These are phyloP conservation scores for Nicotiana obtusifolia DNA, from an alignment of 257 asterid species.

Conservation along the genomic window DNA sequence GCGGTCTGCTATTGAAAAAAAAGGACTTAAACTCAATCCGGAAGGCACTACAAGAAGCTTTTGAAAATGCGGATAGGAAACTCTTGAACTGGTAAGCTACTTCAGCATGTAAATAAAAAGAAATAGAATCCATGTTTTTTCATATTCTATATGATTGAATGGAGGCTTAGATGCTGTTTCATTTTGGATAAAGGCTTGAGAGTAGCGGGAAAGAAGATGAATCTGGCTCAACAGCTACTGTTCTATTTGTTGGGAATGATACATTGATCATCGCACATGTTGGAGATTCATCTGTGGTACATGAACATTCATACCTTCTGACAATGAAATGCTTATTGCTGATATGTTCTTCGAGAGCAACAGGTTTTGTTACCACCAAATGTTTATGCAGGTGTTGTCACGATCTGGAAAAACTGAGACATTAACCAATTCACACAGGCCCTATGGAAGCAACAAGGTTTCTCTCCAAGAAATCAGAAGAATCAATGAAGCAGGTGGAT, in stretches of 20 bases:
- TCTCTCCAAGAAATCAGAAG: conserved; percentile 77
- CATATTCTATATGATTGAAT: conserved; percentile 35
- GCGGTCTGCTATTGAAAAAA: conserved; percentile 47
- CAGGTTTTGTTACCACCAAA: not conserved
- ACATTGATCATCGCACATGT: conserved; percentile 62
- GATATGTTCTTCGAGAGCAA: not conserved
- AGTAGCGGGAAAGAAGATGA: conserved; percentile 52
- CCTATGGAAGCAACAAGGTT: conserved; percentile 65
- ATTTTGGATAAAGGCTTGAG: conserved; percentile 87
- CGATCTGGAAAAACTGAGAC: conserved; percentile 64
- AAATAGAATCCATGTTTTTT: conserved; percentile 20
- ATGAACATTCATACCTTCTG: not conserved
- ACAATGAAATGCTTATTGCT: not conserved
- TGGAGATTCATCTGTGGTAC: conserved; percentile 92
- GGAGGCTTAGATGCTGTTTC: conserved; percentile 59
- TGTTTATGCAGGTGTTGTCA: conserved; percentile 53
- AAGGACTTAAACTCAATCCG: conserved; percentile 50
- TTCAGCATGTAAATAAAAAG: not conserved
- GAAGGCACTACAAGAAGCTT: conserved; percentile 69
- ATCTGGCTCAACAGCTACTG: conserved; percentile 96
- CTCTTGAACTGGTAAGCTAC: conserved; percentile 59
- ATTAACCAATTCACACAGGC: conserved; percentile 81
- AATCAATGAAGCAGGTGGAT: conserved; percentile 86
- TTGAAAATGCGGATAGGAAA: conserved; percentile 56
- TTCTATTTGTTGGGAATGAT: conserved; percentile 50